A percentile compares a stretch with the other conserved stretches of the same genome.
Evolutionary conservation across 2,329 filamentous ascomycete species (phyloP).

Genomic region (Fusarium paranaense): DNA sequence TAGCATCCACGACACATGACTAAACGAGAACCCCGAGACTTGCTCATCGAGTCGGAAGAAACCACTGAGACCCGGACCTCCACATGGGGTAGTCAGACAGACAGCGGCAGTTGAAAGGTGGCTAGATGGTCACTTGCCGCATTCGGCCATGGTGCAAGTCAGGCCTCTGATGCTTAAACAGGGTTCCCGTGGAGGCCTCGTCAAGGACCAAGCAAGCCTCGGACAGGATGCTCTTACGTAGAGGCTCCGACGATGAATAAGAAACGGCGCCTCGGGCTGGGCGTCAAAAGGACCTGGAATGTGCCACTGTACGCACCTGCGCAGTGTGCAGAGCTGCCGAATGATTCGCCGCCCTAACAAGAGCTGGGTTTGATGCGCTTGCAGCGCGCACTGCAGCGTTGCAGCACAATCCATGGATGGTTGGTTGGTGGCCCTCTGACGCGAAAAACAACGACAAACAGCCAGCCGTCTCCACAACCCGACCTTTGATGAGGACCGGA

Average conservation of each 20-base stretch:
- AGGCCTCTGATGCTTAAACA: neutral
- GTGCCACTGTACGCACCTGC: slow-evolving; percentile 11
- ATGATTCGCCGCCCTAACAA: slow-evolving; percentile 21
- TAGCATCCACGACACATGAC: slow-evolving; percentile 21
- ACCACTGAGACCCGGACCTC: slow-evolving; percentile 20
- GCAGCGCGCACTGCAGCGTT: neutral
- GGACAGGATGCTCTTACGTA: neutral
- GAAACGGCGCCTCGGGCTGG: slow-evolving; percentile 14
- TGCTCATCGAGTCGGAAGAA: slow-evolving; percentile 22
- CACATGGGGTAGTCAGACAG: slow-evolving; percentile 17
- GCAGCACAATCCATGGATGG: neutral
- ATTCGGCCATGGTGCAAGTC: neutral
- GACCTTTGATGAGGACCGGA: slow-evolving; percentile 14
- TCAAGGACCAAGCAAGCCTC: neutral
- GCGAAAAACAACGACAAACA: slow-evolving; percentile 6
- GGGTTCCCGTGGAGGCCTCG: slow-evolving; percentile 16
- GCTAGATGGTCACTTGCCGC: slow-evolving; percentile 5
- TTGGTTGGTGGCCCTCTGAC: slow-evolving; percentile 1
- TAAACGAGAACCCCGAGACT: slow-evolving; percentile 4
- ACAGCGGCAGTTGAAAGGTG: slow-evolving; percentile 32
- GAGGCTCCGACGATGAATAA: neutral
- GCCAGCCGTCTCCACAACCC: slow-evolving; percentile 17
- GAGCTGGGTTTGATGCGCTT: neutral
- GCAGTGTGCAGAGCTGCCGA: slow-evolving; percentile 14
- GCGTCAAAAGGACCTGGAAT: slow-evolving; percentile 22